These are phyloP conservation scores for Noccaea caerulescens DNA, from an alignment of 345 rosid genomes.

Conservation along the genomic window DNA sequence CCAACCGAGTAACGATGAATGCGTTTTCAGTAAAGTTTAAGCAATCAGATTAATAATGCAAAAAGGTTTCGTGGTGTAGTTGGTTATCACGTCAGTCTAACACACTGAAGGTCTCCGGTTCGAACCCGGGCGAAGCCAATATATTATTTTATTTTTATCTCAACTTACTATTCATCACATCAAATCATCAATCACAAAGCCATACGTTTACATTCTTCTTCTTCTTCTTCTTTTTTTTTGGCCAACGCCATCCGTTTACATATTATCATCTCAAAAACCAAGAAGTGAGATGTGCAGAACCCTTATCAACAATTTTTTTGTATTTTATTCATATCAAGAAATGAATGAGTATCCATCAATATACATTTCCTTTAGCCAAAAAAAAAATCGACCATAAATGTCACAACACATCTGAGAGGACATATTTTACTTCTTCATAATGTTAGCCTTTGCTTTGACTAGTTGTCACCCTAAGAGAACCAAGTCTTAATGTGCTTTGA, in stretches of 20 bases:
- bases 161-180: too few species aligned
- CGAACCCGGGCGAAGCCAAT: conserved; percentile 76
- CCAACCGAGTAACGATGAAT: too few species aligned
- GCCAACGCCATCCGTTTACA: neutral
- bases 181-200: too few species aligned
- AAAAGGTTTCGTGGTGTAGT: conserved; percentile 90
- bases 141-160: too few species aligned
- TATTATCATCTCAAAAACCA: neutral
- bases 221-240: too few species aligned
- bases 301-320: neutral
- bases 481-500: neutral
- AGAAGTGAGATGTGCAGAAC: neutral
- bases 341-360: conserved; percentile 34
- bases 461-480: neutral
- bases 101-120: conserved; percentile 97
- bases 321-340: conserved; percentile 33
- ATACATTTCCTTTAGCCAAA: conserved; percentile 24
- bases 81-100: conserved; percentile 98
- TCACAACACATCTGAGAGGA: neutral
- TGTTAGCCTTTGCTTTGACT: conserved; percentile 22
- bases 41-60: too few species aligned
- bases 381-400: neutral
- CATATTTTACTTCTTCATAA: conserved; percentile 2
- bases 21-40: too few species aligned
- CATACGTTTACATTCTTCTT: neutral